Evolutionary conservation across 768 basidiomycete genomes (phyloP).

Genomic region (Tephrocybe rancida): DNA sequence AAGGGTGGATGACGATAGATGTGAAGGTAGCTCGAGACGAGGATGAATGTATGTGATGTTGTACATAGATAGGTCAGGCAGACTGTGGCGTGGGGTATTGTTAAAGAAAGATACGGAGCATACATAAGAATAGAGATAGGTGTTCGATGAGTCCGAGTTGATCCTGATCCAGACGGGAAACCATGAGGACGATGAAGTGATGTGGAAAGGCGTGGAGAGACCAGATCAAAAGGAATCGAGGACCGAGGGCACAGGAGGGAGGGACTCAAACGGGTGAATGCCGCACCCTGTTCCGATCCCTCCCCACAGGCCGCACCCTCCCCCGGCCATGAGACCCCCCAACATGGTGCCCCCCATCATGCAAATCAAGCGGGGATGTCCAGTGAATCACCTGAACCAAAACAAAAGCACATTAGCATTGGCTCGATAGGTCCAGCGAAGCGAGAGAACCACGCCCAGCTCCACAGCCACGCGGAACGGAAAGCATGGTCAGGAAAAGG

Average conservation of each 20-base stretch:
- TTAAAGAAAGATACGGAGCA: not conserved
- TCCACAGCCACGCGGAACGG: too few species aligned
- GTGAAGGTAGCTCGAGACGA: too few species aligned
- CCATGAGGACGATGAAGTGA: not conserved
- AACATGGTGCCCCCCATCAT: conserved; percentile 8
- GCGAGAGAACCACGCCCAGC: too few species aligned
- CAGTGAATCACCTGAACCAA: conserved; percentile 40
- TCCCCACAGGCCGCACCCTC: not conserved
- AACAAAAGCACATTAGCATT: not conserved
- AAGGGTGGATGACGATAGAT: too few species aligned
- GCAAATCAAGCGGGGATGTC: conserved; percentile 46
- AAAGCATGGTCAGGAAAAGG: not conserved
- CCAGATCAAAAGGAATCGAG: not conserved
- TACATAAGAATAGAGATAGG: not conserved
- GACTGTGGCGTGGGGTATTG: not conserved
- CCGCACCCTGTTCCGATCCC: not conserved
- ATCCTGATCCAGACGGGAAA: too few species aligned
- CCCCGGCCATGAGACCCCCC: not conserved
- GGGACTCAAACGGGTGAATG: not conserved
- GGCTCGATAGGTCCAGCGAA: too few species aligned
- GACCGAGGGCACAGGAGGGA: not conserved
- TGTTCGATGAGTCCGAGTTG: not conserved
- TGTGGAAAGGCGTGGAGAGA: not conserved
- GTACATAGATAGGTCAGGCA: not conserved
- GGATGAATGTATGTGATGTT: too few species aligned